Evolutionary conservation across 768 basidiomycete species (phyloP).

Genomic region (Tylopilus cervinicoccineus): DNA sequence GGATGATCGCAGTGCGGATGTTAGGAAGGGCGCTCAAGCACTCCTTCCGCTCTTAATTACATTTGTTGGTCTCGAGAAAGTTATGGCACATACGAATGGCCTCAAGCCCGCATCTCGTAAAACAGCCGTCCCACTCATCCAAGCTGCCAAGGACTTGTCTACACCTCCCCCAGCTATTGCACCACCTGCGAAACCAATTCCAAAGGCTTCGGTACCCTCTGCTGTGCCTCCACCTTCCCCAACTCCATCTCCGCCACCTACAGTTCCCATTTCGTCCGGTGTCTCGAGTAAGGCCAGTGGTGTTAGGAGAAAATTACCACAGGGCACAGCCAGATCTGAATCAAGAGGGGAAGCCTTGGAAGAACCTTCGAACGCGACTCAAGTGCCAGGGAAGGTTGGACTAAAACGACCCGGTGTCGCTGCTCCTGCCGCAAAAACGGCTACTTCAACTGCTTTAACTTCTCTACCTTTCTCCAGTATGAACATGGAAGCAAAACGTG

Average conservation of each 20-base stretch:
- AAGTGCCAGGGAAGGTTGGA: conserved; percentile 35
- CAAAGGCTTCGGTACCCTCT: conserved; percentile 21
- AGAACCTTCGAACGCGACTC: conserved; percentile 32
- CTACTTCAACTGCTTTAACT: conserved; percentile 31
- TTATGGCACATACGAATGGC: conserved; percentile 80
- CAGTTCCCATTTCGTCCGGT: conserved; percentile 28
- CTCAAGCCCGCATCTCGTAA: conserved; percentile 89
- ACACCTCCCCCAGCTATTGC: conserved; percentile 27
- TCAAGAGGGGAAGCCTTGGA: conserved; percentile 37
- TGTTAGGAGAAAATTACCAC: conserved; percentile 70
- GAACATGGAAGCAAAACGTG: conserved; percentile 49
- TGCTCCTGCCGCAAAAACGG: conserved; percentile 27
- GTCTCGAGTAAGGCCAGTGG: conserved; percentile 48
- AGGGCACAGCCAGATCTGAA: conserved; percentile 48
- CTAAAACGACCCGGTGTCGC: conserved; percentile 43
- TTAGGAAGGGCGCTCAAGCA: conserved; percentile 86
- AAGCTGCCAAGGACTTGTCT: conserved; percentile 63
- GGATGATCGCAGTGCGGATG: conserved; percentile 89
- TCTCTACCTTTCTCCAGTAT: conserved; percentile 33
- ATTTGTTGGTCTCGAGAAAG: conserved; percentile 75
- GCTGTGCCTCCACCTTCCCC: conserved; percentile 25
- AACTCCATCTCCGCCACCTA: conserved; percentile 42
- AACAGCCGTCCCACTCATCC: conserved; percentile 83
- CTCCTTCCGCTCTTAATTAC: conserved; percentile 73
- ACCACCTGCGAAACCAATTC: conserved; percentile 27